A percentile compares a stretch with the other conserved stretches of the same genome.
Evolutionary conservation across 331 rosid species (phyloP).

Genomic region (Acacia concinna): DNA sequence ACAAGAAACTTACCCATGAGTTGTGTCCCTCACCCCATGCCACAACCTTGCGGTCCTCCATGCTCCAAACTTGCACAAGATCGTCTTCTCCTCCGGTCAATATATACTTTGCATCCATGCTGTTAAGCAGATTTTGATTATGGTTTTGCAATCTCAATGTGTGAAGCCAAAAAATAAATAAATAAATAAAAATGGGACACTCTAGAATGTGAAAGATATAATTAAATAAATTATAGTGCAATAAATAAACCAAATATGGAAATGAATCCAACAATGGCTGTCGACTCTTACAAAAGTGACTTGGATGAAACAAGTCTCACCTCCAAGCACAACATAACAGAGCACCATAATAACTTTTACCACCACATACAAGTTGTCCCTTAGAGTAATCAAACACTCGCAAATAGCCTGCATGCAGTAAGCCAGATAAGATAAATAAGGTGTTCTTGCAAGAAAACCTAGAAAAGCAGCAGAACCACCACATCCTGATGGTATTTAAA

Average conservation of each 20-base stretch:
- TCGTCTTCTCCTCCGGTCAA: constrained; percentile 99
- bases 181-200: not conserved
- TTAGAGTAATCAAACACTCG: constrained; percentile 89
- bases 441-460: constrained; percentile 5
- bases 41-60: constrained; percentile 94
- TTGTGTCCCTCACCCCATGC: constrained; percentile 99
- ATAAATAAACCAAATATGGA: constrained; percentile 10
- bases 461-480: not conserved
- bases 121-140: constrained; percentile 38
- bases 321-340: constrained; percentile 98
- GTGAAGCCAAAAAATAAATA: constrained; percentile 1
- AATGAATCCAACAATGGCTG: constrained; percentile 25
- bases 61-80: constrained; percentile 98
- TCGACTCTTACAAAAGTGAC: constrained; percentile 30
- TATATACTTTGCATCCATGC: constrained; percentile 89
- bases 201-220: not conserved
- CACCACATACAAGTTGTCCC: constrained; percentile 92
- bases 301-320: constrained; percentile 43
- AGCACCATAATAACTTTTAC: constrained; percentile 98
- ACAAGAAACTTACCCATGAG: constrained; percentile 78
- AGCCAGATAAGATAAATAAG: constrained; percentile 29
- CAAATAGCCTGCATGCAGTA: constrained; percentile 67
- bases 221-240: constrained; percentile 25
- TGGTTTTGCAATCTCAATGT: constrained; percentile 28
- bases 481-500: constrained; percentile 20